phyloP scores from a whole-genome alignment of 345 rosid genomes.

The Melastoma malabathricum region DNA sequence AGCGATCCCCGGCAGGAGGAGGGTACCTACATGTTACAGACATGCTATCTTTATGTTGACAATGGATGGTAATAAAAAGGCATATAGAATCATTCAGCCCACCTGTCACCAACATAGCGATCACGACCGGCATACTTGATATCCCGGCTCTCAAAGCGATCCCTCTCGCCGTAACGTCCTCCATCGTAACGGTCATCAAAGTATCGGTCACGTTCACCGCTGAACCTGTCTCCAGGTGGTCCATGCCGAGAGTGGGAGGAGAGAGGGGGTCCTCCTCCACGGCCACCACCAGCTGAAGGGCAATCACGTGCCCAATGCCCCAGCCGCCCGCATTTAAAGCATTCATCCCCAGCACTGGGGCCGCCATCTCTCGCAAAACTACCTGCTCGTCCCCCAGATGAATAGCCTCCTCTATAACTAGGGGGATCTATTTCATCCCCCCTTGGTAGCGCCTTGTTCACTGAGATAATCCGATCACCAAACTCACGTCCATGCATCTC shows the following conservation, averaged over 20 bases:
- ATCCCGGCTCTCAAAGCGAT: constrained; percentile 69
- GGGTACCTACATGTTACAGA: constrained; percentile 39
- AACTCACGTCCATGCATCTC: constrained; percentile 94
- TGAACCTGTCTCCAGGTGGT: constrained; percentile 63
- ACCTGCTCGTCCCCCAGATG: constrained; percentile 48
- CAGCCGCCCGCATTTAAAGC: constrained; percentile 85
- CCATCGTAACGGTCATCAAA: constrained; percentile 88
- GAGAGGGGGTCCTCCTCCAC: constrained; percentile 54
- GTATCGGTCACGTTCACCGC: constrained; percentile 75
- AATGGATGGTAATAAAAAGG: neutral
- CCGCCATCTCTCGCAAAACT: constrained; percentile 60
- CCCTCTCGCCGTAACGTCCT: constrained; percentile 73
- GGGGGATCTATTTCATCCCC: constrained; percentile 66
- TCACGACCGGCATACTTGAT: constrained; percentile 55
- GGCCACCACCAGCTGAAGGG: constrained; percentile 72
- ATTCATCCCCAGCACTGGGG: constrained; percentile 70
- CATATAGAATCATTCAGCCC: neutral
- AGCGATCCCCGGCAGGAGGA: constrained; percentile 57
- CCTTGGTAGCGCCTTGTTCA: constrained; percentile 94
- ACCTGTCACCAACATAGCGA: constrained; percentile 75
- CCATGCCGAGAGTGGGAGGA: constrained; percentile 74
- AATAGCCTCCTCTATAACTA: constrained; percentile 72
- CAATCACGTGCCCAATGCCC: constrained; percentile 99
- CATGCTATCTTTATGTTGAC: no score
- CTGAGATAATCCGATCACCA: constrained; percentile 82